Evolutionary conservation across 2,329 filamentous ascomycete species (phyloP).

Genomic region (Fusarium sp.): DNA sequence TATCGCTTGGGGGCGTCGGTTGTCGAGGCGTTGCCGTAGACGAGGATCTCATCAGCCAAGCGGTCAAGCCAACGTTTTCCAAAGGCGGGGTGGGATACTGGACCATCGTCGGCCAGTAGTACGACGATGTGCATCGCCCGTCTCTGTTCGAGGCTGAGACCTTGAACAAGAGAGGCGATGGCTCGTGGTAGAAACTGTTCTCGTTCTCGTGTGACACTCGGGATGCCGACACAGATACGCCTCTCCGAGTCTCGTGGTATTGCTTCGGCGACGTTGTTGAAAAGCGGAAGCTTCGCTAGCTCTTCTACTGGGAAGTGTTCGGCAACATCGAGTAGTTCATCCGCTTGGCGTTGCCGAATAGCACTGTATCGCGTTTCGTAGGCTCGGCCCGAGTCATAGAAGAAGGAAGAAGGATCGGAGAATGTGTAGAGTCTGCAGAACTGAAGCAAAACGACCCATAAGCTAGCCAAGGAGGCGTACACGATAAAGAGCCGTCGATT

Average conservation of each 20-base stretch:
- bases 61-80: constrained; percentile 42
- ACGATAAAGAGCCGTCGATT: background rate
- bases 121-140: constrained; percentile 40
- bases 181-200: constrained; percentile 39
- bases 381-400: constrained; percentile 37
- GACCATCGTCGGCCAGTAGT: constrained; percentile 42
- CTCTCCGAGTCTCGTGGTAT: background rate
- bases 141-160: constrained; percentile 40
- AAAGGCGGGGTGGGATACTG: constrained; percentile 40
- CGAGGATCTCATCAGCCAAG: constrained; percentile 42
- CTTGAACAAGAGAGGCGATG: constrained; percentile 43
- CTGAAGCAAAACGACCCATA: constrained; percentile 36
- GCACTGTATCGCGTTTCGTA: constrained; percentile 38
- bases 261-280: background rate
- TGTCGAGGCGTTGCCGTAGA: constrained; percentile 28
- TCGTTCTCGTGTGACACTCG: constrained; percentile 38
- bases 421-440: constrained; percentile 33
- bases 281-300: background rate
- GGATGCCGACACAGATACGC: constrained; percentile 41
- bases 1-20: rapidly evolving
- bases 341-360: constrained; percentile 34
- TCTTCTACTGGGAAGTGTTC: background rate
- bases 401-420: constrained; percentile 39
- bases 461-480: background rate
- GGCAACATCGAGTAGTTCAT: constrained; percentile 25